Evolutionary conservation across 495 filamentous ascomycete species (phyloP).

Genomic region (Sphaerosporella brunnea): DNA sequence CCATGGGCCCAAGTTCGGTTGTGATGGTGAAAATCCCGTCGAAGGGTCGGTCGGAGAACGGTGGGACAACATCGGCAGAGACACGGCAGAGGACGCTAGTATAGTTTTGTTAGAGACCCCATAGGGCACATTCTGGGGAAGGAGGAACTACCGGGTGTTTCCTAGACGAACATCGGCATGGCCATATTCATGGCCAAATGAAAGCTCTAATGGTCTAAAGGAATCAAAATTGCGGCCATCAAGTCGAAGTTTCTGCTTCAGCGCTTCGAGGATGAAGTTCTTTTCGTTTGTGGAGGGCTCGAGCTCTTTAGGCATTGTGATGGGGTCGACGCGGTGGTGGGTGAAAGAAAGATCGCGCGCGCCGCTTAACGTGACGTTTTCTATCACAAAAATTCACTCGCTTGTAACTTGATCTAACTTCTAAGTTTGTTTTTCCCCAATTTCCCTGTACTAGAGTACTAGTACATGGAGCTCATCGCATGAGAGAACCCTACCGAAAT

Average conservation of each 20-base stretch:
- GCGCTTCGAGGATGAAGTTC: conserved; percentile 55
- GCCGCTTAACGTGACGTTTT: no score
- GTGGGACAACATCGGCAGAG: conserved; percentile 69
- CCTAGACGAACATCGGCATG: conserved; percentile 76
- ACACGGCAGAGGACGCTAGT: conserved; percentile 74
- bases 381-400: no score
- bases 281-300: conserved; percentile 65
- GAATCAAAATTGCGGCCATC: conserved; percentile 67
- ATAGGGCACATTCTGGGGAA: no score
- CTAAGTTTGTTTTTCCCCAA: no score
- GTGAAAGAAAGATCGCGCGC: background rate
- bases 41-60: conserved; percentile 74
- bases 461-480: no score
- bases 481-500: no score
- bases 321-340: conserved; percentile 6
- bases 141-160: conserved; percentile 56
- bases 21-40: conserved; percentile 86
- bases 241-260: conserved; percentile 57
- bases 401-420: no score
- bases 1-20: conserved; percentile 82
- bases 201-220: conserved; percentile 56
- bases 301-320: conserved; percentile 69
- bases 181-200: conserved; percentile 80
- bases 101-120: no score
- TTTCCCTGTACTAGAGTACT: no score